Conservation (phyloP, 352 stramenopile genomes). For the Pythium insidiosum region DNA sequence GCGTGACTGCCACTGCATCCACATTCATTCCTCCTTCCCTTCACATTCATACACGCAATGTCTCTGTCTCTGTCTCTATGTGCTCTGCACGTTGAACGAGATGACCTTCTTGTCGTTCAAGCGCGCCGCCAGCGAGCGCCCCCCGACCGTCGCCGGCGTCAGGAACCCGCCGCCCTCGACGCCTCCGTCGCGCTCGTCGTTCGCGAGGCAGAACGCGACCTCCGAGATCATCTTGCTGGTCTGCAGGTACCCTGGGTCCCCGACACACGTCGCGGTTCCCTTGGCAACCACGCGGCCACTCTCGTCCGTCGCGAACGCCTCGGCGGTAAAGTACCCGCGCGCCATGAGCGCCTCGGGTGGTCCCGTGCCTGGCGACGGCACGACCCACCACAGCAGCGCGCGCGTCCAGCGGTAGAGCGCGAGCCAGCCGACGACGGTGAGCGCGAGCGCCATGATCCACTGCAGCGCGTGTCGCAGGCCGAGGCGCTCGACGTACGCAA, state of each 20-base stretch:
- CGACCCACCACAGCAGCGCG: conserved; percentile 39
- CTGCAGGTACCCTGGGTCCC: conserved; percentile 31
- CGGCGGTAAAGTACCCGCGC: conserved; percentile 51
- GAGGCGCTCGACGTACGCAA: conserved; percentile 47
- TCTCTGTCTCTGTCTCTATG: too few species aligned
- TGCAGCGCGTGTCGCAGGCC: conserved; percentile 19
- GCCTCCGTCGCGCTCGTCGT: conserved; percentile 17
- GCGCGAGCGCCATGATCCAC: conserved; percentile 16
- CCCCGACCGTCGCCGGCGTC: conserved; percentile 49
- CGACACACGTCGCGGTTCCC: conserved; percentile 3
- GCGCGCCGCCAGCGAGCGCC: conserved; percentile 37
- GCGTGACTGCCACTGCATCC: too few species aligned
- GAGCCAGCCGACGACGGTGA: conserved; percentile 19
- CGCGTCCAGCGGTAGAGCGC: conserved; percentile 38
- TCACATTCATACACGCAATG: too few species aligned
- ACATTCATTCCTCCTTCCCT: too few species aligned
- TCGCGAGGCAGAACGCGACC: conserved; percentile 27
- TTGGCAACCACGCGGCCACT: conserved; percentile 17
- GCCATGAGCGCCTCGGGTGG: conserved; percentile 54
- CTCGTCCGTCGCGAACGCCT: conserved; percentile 28
- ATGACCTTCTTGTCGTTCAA: conserved; percentile 52
- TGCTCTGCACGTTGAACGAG: conserved; percentile 37
- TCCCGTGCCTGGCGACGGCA: conserved; percentile 58
- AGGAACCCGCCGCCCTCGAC: conserved; percentile 33
- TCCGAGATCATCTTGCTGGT: conserved; percentile 34